Conservation (phyloP, 805 yeast species). For the Pichia manshurica region DNA sequence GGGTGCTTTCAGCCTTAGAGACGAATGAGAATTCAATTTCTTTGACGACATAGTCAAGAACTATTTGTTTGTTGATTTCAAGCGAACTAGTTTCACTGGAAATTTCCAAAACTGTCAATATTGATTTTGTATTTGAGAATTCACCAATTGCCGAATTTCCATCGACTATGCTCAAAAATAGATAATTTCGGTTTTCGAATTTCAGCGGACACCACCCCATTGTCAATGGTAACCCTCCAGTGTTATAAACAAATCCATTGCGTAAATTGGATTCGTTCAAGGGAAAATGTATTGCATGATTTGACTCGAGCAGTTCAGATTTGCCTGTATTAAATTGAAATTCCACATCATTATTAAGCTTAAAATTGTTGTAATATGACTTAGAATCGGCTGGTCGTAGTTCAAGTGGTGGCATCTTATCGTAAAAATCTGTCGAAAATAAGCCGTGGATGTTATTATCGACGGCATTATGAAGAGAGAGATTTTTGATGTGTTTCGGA, state of each 20-base stretch:
- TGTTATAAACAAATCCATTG: conserved; percentile 24
- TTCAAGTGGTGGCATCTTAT: background rate
- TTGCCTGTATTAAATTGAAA: conserved; percentile 18
- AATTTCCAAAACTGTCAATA: conserved; percentile 22
- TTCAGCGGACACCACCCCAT: conserved; percentile 24
- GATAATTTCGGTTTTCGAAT: conserved; percentile 17
- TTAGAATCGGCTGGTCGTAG: conserved; percentile 7
- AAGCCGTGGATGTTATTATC: background rate
- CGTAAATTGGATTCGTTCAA: conserved; percentile 16
- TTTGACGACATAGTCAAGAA: conserved; percentile 23
- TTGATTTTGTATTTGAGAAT: conserved; percentile 18
- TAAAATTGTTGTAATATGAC: conserved; percentile 3
- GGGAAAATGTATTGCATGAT: conserved; percentile 17
- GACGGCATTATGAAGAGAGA: background rate
- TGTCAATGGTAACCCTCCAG: conserved; percentile 29
- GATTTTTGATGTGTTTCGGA: background rate
- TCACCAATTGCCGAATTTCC: conserved; percentile 15
- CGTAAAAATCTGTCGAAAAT: conserved; percentile 2
- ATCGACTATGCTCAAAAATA: conserved; percentile 26
- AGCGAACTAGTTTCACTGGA: background rate
- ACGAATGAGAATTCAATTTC: conserved; percentile 25
- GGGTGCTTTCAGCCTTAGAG: conserved; percentile 12
- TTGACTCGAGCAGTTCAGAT: conserved; percentile 2
- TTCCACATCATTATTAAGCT: conserved; percentile 13
- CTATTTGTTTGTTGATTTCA: conserved; percentile 14